A percentile compares a stretch with the other conserved stretches of the same genome.
Evolutionary conservation across 768 basidiomycete species (phyloP).

Genomic region (Inosperma sp.): DNA sequence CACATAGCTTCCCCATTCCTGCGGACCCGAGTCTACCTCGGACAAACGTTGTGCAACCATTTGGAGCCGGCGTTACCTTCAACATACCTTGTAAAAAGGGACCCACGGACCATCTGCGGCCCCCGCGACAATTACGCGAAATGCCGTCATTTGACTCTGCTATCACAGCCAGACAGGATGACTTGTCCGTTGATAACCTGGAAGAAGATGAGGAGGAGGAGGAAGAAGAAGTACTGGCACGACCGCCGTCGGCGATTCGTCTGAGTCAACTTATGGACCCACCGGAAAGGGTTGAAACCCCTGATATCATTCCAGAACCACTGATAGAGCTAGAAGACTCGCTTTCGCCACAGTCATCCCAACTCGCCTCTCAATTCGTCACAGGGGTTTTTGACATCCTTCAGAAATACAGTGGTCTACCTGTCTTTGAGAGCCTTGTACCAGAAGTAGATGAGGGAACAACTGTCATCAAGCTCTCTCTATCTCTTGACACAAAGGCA

Average conservation of each 20-base stretch:
- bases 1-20: slow-evolving; percentile 23
- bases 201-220: slow-evolving; percentile 13
- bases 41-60: slow-evolving; percentile 47
- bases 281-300: slow-evolving; percentile 5
- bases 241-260: slow-evolving; percentile 29
- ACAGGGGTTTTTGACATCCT: slow-evolving; percentile 77
- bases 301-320: slow-evolving; percentile 6
- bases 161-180: slow-evolving; percentile 62
- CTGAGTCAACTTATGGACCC: slow-evolving; percentile 17
- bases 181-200: slow-evolving; percentile 21
- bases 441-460: slow-evolving; percentile 48
- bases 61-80: slow-evolving; percentile 60
- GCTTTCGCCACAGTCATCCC: slow-evolving; percentile 42
- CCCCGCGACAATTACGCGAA: slow-evolving; percentile 61
- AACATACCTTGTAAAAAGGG: slow-evolving; percentile 51
- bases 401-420: slow-evolving; percentile 75
- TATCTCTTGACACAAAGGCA: slow-evolving; percentile 60
- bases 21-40: slow-evolving; percentile 22
- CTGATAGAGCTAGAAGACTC: slow-evolving; percentile 20
- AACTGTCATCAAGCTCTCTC: slow-evolving; percentile 68
- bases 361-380: slow-evolving; percentile 57
- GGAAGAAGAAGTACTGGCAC: slow-evolving; percentile 19
- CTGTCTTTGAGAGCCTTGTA: slow-evolving; percentile 62
- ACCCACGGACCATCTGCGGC: slow-evolving; percentile 37
- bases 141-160: slow-evolving; percentile 88